These are phyloP conservation scores for Rasamsonia emersonii DNA, from an alignment of 2,329 filamentous ascomycete genomes.

Conservation along the genomic window DNA sequence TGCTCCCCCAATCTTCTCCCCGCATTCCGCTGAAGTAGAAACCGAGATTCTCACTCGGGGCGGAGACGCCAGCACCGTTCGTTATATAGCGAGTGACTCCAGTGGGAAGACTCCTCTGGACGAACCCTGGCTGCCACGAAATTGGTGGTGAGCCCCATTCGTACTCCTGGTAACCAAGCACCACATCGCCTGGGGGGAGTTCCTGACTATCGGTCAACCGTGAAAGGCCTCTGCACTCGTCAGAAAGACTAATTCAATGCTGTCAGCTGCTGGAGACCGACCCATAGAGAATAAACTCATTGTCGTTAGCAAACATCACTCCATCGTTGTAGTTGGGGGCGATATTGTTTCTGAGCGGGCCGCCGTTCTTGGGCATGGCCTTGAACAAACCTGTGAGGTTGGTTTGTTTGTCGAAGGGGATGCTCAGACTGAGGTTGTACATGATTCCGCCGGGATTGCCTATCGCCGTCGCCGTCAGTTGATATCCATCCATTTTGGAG, in stretches of 20 bases:
- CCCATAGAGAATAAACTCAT: slow-evolving; percentile 57
- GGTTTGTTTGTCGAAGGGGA: slow-evolving; percentile 42
- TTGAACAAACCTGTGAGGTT: slow-evolving; percentile 49
- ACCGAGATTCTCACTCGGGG: slow-evolving; percentile 61
- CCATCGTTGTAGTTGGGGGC: slow-evolving; percentile 54
- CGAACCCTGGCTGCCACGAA: slow-evolving; percentile 39
- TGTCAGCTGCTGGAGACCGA: slow-evolving; percentile 11
- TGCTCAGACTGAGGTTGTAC: slow-evolving; percentile 51
- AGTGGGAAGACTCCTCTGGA: slow-evolving; percentile 32
- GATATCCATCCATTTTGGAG: too few species aligned
- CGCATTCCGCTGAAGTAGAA: slow-evolving; percentile 63
- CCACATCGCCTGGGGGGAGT: slow-evolving; percentile 34
- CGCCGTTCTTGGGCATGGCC: slow-evolving; percentile 41
- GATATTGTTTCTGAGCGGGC: slow-evolving; percentile 41
- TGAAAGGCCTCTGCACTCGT: slow-evolving; percentile 39
- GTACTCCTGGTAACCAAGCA: slow-evolving; percentile 46
- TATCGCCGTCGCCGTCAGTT: slow-evolving; percentile 17
- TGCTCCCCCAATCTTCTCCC: slow-evolving; percentile 41
- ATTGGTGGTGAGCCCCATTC: slow-evolving; percentile 42
- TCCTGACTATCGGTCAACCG: slow-evolving; percentile 25
- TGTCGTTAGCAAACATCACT: slow-evolving; percentile 56
- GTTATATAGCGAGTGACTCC: slow-evolving; percentile 54
- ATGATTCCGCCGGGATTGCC: slow-evolving; percentile 47
- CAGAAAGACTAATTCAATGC: neutral
- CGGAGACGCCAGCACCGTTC: slow-evolving; percentile 55